A percentile compares a stretch with the other conserved stretches of the same genome.
Evolutionary conservation across 805 yeast species (phyloP).

Genomic region (Hanseniaspora pseudoguilliermondii): DNA sequence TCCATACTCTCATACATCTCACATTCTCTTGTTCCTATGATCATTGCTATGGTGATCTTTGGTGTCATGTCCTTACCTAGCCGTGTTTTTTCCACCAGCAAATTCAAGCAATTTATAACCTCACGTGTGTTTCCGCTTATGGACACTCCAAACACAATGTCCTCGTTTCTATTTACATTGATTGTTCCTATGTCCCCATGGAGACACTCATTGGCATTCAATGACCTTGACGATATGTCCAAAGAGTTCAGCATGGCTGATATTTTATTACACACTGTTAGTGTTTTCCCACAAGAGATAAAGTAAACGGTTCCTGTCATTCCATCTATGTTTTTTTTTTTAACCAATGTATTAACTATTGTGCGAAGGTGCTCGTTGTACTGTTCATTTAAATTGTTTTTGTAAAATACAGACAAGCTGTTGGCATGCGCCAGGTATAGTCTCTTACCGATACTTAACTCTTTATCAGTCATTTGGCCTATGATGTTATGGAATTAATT

Average conservation of each 20-base stretch:
- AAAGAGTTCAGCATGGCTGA: constrained; percentile 76
- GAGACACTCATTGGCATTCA: constrained; percentile 79
- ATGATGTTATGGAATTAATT: neutral
- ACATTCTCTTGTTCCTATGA: neutral
- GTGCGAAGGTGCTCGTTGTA: constrained; percentile 39
- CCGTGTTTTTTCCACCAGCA: neutral
- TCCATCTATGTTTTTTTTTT: neutral
- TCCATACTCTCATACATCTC: neutral
- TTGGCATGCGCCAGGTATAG: neutral
- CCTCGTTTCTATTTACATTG: constrained; percentile 34
- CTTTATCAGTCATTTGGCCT: no score
- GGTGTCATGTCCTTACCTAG: no score
- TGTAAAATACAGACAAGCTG: neutral
- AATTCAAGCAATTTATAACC: constrained; percentile 31
- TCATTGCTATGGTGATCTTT: neutral
- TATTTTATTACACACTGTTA: constrained; percentile 62
- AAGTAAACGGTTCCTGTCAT: constrained; percentile 54
- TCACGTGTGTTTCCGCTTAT: constrained; percentile 81
- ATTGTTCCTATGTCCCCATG: constrained; percentile 82
- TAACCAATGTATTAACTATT: constrained; percentile 19
- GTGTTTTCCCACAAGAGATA: constrained; percentile 77
- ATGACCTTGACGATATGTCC: constrained; percentile 49
- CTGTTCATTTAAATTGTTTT: neutral
- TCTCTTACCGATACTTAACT: neutral
- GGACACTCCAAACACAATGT: constrained; percentile 51